Evolutionary conservation across 352 stramenopile species (phyloP).

Genomic region (Phytophthora fragariae): DNA sequence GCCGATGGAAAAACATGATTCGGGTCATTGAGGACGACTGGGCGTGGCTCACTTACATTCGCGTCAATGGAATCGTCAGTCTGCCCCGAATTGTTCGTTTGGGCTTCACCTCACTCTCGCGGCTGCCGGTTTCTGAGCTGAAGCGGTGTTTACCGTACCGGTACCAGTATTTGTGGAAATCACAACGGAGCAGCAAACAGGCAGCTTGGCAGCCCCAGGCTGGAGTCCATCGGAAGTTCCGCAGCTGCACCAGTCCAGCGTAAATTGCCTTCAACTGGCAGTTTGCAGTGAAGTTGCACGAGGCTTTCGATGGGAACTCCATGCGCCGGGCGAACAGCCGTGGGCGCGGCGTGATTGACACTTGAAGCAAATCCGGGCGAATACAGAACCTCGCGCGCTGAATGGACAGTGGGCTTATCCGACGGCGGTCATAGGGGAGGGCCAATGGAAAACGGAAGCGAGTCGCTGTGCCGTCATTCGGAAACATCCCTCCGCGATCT

Average conservation of each 20-base stretch:
- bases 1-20: background rate
- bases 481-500: constrained; percentile 9
- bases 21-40: background rate
- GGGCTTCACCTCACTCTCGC: background rate
- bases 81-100: background rate
- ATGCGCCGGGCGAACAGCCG: background rate
- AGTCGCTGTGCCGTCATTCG: background rate
- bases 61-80: background rate
- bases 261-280: background rate
- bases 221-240: background rate
- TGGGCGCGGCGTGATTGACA: constrained; percentile 2
- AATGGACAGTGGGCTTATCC: constrained; percentile 18
- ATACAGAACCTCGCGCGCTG: constrained; percentile 1
- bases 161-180: background rate
- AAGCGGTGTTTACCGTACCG: background rate
- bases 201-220: background rate
- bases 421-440: background rate
- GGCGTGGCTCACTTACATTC: background rate
- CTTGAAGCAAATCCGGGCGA: constrained; percentile 5
- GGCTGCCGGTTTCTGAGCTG: background rate
- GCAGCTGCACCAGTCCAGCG: constrained; percentile 1
- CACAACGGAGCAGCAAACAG: background rate
- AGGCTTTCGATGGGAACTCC: background rate
- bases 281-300: background rate
- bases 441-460: constrained; percentile 3